Percentiles rank a stretch among this genome's conserved stretches.
phyloP scores from a whole-genome alignment of 768 basidiomycete species.

The Tylopilus sp. region DNA sequence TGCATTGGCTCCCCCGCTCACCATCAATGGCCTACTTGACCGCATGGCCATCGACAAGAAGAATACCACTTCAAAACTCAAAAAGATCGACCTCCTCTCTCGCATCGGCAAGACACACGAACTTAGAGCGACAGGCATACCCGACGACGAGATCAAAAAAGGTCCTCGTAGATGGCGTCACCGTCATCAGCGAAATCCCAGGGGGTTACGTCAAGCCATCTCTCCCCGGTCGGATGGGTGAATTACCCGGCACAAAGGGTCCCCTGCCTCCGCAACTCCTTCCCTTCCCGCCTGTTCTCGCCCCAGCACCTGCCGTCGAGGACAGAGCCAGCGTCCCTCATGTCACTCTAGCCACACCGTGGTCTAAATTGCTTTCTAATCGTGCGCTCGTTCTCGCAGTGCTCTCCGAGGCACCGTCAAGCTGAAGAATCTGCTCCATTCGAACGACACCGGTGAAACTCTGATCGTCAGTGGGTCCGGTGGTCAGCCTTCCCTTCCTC shows the following conservation, averaged over 20 bases:
- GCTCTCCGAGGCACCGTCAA: slow-evolving; percentile 85
- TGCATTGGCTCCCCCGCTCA: slow-evolving; percentile 28
- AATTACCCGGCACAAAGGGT: slow-evolving; percentile 18
- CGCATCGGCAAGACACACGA: slow-evolving; percentile 92
- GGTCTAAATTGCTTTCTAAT: slow-evolving; percentile 96
- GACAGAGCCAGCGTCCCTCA: slow-evolving; percentile 14
- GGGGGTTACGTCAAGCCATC: slow-evolving; percentile 32
- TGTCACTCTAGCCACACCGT: slow-evolving; percentile 85
- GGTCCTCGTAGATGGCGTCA: slow-evolving; percentile 77
- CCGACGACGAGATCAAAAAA: slow-evolving; percentile 79
- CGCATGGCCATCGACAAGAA: slow-evolving; percentile 98
- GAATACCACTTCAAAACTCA: slow-evolving; percentile 79
- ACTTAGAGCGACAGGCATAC: slow-evolving; percentile 82
- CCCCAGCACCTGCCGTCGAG: background rate
- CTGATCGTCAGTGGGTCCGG: slow-evolving; percentile 86
- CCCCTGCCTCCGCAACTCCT: slow-evolving; percentile 21
- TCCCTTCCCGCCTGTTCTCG: slow-evolving; percentile 1
- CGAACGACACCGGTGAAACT: slow-evolving; percentile 97
- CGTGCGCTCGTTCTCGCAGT: slow-evolving; percentile 92
- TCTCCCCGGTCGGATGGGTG: slow-evolving; percentile 42
- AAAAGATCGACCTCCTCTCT: slow-evolving; percentile 91
- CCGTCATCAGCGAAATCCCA: slow-evolving; percentile 68
- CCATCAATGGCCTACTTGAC: slow-evolving; percentile 79
- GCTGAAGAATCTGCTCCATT: slow-evolving; percentile 88
- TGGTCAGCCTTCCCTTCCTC: slow-evolving; percentile 74